These are phyloP conservation scores for Clohesyomyces aquaticus DNA, from an alignment of 495 filamentous ascomycete genomes.

Conservation along the genomic window DNA sequence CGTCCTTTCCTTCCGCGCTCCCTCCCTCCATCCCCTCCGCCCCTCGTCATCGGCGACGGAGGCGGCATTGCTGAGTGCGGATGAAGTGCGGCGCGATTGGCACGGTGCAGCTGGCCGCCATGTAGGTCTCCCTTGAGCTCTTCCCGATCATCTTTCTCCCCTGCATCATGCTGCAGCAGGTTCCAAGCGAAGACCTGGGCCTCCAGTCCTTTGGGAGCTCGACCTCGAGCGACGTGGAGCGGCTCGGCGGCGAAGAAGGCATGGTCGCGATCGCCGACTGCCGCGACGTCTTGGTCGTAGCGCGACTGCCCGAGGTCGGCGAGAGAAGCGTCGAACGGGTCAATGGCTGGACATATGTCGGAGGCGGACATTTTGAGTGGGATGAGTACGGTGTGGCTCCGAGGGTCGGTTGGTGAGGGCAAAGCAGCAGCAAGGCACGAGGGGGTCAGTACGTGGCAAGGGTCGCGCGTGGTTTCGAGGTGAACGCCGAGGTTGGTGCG, in stretches of 20 bases:
- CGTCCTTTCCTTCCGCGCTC: neutral
- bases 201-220: conserved; percentile 16
- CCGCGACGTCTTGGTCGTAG: conserved; percentile 37
- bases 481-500: too few relatives aligned
- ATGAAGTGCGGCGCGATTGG: conserved; percentile 16
- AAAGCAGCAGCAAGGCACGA: too few relatives aligned
- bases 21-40: conserved; percentile 6
- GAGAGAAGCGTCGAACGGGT: conserved; percentile 1
- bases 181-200: conserved; percentile 30
- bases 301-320: conserved; percentile 29
- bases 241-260: conserved; percentile 5
- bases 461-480: too few relatives aligned
- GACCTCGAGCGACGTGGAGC: conserved; percentile 13
- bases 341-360: neutral
- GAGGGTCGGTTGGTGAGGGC: neutral
- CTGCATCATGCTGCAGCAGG: conserved; percentile 2
- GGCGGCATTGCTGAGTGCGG: neutral
- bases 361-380: neutral
- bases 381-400: neutral
- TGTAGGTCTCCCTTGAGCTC: conserved; percentile 30
- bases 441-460: too few relatives aligned
- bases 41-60: neutral
- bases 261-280: conserved; percentile 33
- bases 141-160: conserved; percentile 13
- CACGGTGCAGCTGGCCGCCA: conserved; percentile 29